These are phyloP conservation scores for Lasiosphaeria ovina DNA, from an alignment of 495 filamentous ascomycete genomes.

Conservation along the genomic window DNA sequence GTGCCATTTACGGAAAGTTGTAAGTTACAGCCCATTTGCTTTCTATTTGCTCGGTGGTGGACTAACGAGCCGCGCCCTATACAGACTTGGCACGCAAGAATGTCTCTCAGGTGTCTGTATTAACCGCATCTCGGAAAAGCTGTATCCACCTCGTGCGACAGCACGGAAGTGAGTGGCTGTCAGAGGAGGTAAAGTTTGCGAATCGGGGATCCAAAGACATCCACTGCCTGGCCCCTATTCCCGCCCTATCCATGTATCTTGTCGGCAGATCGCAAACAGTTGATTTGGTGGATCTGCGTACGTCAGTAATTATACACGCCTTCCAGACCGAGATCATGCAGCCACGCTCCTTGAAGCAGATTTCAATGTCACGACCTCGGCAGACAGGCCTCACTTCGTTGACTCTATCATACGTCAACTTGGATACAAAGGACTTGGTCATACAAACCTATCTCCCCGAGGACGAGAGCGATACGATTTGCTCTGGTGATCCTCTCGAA, in stretches of 20 bases:
- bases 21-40: constrained; percentile 19
- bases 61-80: constrained; percentile 1
- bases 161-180: constrained; percentile 35
- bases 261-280: constrained; percentile 47
- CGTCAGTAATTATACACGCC: constrained; percentile 50
- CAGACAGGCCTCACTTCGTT: constrained; percentile 50
- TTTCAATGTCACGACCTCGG: constrained; percentile 44
- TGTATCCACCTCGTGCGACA: constrained; percentile 47
- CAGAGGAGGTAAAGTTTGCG: constrained; percentile 36
- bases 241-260: constrained; percentile 45
- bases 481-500: constrained; percentile 32
- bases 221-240: constrained; percentile 40
- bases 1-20: constrained; percentile 41
- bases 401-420: constrained; percentile 52
- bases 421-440: constrained; percentile 52
- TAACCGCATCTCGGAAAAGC: constrained; percentile 43
- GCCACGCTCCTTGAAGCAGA: constrained; percentile 50
- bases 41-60: not conserved
- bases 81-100: constrained; percentile 14
- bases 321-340: constrained; percentile 57
- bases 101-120: constrained; percentile 24
- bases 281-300: constrained; percentile 53
- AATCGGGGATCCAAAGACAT: constrained; percentile 31
- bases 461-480: constrained; percentile 41
- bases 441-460: constrained; percentile 56